Base-by-base conservation (phyloP, 306 rosid species). In the Urtica urens region DNA sequence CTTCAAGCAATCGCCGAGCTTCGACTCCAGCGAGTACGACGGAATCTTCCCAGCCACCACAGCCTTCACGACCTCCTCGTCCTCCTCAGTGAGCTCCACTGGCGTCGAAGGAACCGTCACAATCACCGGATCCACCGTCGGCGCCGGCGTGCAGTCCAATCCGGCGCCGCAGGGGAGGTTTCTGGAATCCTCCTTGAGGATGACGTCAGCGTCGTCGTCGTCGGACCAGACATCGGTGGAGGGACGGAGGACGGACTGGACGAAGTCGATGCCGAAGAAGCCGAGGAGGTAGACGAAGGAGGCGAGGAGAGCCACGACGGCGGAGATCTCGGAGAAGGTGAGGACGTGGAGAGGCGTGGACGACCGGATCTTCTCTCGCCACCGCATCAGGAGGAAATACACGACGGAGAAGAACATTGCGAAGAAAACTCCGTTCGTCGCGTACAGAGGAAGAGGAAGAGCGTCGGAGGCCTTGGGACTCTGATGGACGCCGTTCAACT, bases 321-420 rank as follows among this genome's bases (percentile, higher is more conserved):
- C 84, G 0, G 55, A 68, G 7, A 78, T 62, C 73, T 88, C 93
- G 12, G 95, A 74, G 35, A 82, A 64, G 2, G 75, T 79, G 27
- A 84, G 57, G 38, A 74, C 62, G 37, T 83, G 93, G 24, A 88
- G 90, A 9, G 97, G 97, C 12, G 81, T 77, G 26, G 93, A 76
- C 30, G 74, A 76, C 3, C 97, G 78, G 72, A 88, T 79, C 77
- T 88, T 84, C 57, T 81, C 95, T 0, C 93, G 78, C 95, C 95
- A 88, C 13, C 90, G 65, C 50, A 65, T 73, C 38, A 88, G 93
- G 58, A 88, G 60, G 65, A 78, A 88, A 50, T 81, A 84, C 0
- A 83, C 82, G 1, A 84, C 90, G 10, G 95, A 81, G 84, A 81
- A 88, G 75, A 81, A 88, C 10, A 84, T 54, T 3, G 54, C 23